Evolutionary conservation across 2,329 filamentous ascomycete genomes (phyloP).

Genomic region (Coniochaeta prunicola): DNA sequence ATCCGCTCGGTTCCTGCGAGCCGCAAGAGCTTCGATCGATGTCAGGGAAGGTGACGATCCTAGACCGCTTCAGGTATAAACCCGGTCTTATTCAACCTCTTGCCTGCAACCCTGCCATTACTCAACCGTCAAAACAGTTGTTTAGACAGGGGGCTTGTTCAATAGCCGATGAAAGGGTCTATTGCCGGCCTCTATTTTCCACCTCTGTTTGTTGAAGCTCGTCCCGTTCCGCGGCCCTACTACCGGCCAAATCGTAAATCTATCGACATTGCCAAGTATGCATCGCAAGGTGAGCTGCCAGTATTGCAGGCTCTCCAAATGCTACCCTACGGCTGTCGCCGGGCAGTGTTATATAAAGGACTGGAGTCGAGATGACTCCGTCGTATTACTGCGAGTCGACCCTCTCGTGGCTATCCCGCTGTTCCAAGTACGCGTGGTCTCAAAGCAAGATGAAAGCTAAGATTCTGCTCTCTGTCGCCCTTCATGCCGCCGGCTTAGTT

Average conservation of each 20-base stretch:
- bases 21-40: not conserved
- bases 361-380: not conserved
- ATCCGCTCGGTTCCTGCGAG: not conserved
- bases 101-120: not conserved
- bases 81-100: not conserved
- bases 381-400: not conserved
- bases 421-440: not conserved
- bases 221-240: not conserved
- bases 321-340: not conserved
- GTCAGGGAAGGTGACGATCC: not conserved
- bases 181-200: not conserved
- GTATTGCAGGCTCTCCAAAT: not conserved
- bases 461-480: not conserved
- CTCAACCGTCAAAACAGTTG: not conserved
- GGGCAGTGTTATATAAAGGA: not conserved
- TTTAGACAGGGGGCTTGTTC: not conserved
- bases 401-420: not conserved
- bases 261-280: not conserved
- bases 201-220: not conserved
- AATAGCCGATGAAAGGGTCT: not conserved
- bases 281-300: not conserved
- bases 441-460: not conserved
- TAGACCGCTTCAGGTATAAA: not conserved
- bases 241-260: not conserved
- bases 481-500: constrained; percentile 2